Evolutionary conservation across 176 grass and related monocot genomes (phyloP), one percentile per base, ranked within the genome.

Genomic region (Rhynchospora pubera): DNA sequence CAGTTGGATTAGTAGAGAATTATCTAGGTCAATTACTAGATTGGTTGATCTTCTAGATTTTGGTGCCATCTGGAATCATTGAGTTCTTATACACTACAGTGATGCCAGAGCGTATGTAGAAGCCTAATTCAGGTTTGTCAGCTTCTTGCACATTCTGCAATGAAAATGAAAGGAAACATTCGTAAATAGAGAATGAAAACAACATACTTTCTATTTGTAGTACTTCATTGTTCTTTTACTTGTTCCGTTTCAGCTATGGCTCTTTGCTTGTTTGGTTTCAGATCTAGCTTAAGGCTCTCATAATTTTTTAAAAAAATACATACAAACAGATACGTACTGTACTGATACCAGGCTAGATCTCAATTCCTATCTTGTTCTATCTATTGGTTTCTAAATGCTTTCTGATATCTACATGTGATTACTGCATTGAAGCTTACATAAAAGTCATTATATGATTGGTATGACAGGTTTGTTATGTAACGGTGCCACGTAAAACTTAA

Each of bases 41-140:
- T 50, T 30, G 59, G 6, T 65, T 50, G 48, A 66, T 79, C 85
- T 79, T 86, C 82, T 94, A 94, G 14, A 94, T 87, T 70, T 80
- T 57, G 42, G 87, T 84, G 79, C 89, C 89, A 87, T 91, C 80
- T 84, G 79, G 86, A 89, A 94, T 89, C 1, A 89, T 82, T 1
- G 82, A 90, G 52, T 91, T 94, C 64, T 94, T 94, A 48, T 83
- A 76, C 28, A 94, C 89, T 39, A 94, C 92, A 72, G 92, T 89
- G 81, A 94, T 89, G 52, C 92, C 92, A 87, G 92, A 94, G 83
- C 92, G 92, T 83, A 94, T 89, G 28, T 94, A 94, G 81, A 89
- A 91, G 18, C 89, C 92, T 47, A 87, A 78, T 19, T 85, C 70
- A 22, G 89, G 83, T 67, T 78, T 91, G 10, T 91, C 89, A 53